phyloP scores from a whole-genome alignment of 2,329 filamentous ascomycete genomes.

The Ceratocystis alfenasii region DNA sequence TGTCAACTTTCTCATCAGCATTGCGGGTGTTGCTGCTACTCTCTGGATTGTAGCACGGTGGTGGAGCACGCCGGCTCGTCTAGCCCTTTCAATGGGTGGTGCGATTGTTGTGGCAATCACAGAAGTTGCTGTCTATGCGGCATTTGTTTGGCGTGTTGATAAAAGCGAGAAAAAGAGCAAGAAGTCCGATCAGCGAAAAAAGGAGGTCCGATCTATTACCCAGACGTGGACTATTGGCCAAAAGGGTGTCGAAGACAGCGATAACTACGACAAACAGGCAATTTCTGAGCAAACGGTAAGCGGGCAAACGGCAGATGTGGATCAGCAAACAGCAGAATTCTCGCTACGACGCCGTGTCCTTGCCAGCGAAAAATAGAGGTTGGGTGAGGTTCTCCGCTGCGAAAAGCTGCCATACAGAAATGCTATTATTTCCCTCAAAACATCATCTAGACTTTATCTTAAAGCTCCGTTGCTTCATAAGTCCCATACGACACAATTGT shows the following conservation, averaged over 20 bases:
- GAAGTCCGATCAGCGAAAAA: slow-evolving; percentile 31
- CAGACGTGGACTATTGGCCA: slow-evolving; percentile 56
- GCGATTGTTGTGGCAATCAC: slow-evolving; percentile 59
- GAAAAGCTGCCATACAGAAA: no score
- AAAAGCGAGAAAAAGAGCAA: slow-evolving; percentile 54
- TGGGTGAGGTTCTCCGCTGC: no score
- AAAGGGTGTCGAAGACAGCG: slow-evolving; percentile 26
- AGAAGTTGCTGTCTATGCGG: slow-evolving; percentile 65
- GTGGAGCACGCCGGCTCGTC: slow-evolving; percentile 58
- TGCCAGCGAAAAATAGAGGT: slow-evolving; percentile 5
- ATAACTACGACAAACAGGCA: slow-evolving; percentile 25
- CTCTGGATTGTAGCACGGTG: slow-evolving; percentile 68
- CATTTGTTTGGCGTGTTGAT: slow-evolving; percentile 59
- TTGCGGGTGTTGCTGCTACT: slow-evolving; percentile 64
- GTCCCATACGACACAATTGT: no score
- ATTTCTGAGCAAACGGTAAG: background rate
- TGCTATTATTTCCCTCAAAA: background rate
- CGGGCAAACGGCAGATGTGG: background rate
- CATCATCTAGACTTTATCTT: background rate
- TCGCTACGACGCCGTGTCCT: background rate
- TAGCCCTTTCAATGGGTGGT: slow-evolving; percentile 60
- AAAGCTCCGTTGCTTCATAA: no score
- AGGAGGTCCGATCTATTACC: slow-evolving; percentile 57
- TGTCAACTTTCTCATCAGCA: slow-evolving; percentile 78
- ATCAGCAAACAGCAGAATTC: background rate